Base-by-base conservation (phyloP, 768 basidiomycete genomes). In the Pisolithus microcarpus region DNA sequence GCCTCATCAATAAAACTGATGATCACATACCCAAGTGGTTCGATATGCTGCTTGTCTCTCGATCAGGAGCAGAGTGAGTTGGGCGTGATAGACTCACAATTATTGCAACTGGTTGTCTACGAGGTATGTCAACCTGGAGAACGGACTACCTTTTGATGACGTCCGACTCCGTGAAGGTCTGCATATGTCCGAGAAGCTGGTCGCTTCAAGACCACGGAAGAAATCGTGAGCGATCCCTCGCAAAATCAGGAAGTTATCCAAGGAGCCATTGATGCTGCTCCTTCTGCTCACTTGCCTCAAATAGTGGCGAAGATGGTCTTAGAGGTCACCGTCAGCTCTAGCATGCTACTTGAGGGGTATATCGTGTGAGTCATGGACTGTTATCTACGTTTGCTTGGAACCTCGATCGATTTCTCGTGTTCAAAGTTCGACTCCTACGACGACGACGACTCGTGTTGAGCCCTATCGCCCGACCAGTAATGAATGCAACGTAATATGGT, bases 1-100 rank as follows among this genome's bases (percentile, higher is more conserved):
- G 9, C 10, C 1, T 30, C 10, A 30, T 30, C 30, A 10, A 30
- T 30, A 10, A 8, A 30, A 8, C 23, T 56, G 10, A 46, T 58
- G 36, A 64, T 62, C 19, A 28, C 40, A 8, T 54, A 37, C 19
- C 5, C 51, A 24, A 58, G 62, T 24, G 60, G 62, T 28, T 60
- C 62, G 5, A 63, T 55, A 11, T 63, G 60, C 18, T 64, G 62
- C 38, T 52, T 60, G 8, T 64, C 60, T 3, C 50, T 64, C n/a
- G 51, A 56, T 21, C 48, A 60, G 38, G 55, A 64, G 18, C 56
- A 52, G 30, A 7, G 6, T 7, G 54, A 56, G 8, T 50, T 64
- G 15, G 39, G 64, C 19, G 39, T 43, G 5, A 49, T 63, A 19
- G 60, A 64, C 30, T 52, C 52, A 2, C 49, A 60, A 30, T 18